phyloP scores from a whole-genome alignment of 495 filamentous ascomycete genomes.

The Choiromyces venosus region DNA sequence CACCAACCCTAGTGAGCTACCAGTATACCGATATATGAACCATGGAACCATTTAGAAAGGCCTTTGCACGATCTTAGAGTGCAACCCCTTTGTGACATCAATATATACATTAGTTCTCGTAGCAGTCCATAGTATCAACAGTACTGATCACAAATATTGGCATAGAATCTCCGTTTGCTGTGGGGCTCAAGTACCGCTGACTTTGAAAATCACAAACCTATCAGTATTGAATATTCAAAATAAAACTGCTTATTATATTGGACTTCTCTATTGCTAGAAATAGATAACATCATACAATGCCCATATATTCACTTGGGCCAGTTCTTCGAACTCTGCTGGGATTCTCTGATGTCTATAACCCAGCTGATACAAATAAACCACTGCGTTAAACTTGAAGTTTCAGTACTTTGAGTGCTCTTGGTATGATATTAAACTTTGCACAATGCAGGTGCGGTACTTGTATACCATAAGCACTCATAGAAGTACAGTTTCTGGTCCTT shows the following conservation, averaged over 20 bases:
- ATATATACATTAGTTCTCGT: neutral
- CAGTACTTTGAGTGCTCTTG: neutral
- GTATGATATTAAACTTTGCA: no score
- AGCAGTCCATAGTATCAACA: neutral
- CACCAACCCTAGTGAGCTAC: no score
- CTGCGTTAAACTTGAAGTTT: neutral
- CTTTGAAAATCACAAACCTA: neutral
- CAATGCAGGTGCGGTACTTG: no score
- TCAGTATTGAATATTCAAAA: neutral
- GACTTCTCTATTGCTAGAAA: neutral
- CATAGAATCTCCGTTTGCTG: neutral
- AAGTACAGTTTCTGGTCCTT: no score
- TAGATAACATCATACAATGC: neutral
- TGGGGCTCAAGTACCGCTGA: neutral
- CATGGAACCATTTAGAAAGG: no score
- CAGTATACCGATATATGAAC: no score
- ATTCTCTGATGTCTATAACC: neutral
- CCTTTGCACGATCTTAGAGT: no score
- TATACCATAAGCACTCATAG: no score
- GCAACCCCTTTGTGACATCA: neutral
- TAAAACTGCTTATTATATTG: neutral
- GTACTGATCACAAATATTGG: neutral
- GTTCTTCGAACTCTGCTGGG: neutral
- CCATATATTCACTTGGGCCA: no score
- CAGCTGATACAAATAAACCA: neutral